phyloP scores from a whole-genome alignment of 331 rosid genomes.

The Prunus yedoensis region DNA sequence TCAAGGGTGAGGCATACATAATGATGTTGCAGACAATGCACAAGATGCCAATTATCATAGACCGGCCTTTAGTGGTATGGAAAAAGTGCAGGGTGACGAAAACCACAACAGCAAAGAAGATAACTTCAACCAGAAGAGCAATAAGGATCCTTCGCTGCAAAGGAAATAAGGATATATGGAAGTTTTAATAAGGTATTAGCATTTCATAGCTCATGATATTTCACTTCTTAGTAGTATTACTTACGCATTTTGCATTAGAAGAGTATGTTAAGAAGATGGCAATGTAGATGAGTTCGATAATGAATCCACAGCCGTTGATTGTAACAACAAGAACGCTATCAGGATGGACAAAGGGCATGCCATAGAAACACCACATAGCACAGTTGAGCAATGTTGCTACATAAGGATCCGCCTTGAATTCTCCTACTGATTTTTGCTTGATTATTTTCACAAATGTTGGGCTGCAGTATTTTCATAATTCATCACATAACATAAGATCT shows the following conservation, averaged over 20 bases:
- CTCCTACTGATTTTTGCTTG: conserved; percentile 44
- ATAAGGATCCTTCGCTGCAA: conserved; percentile 54
- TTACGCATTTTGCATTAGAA: conserved; percentile 31
- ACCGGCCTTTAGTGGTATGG: conserved; percentile 28
- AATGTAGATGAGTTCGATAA: conserved; percentile 39
- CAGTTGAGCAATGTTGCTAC: conserved; percentile 61
- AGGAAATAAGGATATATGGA: neutral
- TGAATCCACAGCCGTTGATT: conserved; percentile 49
- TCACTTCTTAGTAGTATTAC: neutral
- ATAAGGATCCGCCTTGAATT: conserved; percentile 66
- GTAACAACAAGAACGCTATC: conserved; percentile 53
- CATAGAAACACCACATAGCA: conserved; percentile 59
- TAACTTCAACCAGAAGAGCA: conserved; percentile 32
- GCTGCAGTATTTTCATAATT: conserved; percentile 40
- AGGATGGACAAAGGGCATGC: conserved; percentile 41
- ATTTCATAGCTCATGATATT: too few relatives aligned
- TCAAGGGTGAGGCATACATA: conserved; percentile 76
- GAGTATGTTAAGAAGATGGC: conserved; percentile 37
- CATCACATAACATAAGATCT: neutral
- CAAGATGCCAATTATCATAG: conserved; percentile 43
- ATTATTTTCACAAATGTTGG: conserved; percentile 58
- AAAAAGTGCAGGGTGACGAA: conserved; percentile 25
- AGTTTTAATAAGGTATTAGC: too few relatives aligned
- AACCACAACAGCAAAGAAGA: conserved; percentile 29
- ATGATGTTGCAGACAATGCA: conserved; percentile 54